Percentiles rank a stretch among this genome's conserved stretches.
Evolutionary conservation across 2,329 filamentous ascomycete species (phyloP).

Genomic region (Paramyrothecium roridum): DNA sequence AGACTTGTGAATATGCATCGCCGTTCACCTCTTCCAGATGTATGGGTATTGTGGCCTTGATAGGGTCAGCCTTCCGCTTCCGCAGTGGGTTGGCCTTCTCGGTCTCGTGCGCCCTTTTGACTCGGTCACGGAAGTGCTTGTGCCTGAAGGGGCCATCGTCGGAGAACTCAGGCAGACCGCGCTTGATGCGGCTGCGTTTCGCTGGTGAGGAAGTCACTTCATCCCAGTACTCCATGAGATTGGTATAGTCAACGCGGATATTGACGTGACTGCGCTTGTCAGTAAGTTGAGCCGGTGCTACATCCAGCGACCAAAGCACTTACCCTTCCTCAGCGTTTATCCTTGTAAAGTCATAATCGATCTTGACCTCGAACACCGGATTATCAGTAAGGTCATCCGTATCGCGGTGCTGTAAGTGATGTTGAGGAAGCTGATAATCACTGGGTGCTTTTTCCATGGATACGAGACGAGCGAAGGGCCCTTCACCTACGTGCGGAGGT

Average conservation of each 20-base stretch:
- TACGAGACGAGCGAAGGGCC: conserved; percentile 19
- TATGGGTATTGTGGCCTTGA: no score
- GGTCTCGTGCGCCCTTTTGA: no score
- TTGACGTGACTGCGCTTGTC: conserved; percentile 18
- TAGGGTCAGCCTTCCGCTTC: no score
- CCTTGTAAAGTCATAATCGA: conserved; percentile 26
- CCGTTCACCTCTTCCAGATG: no score
- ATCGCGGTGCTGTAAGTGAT: neutral
- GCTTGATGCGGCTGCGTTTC: neutral
- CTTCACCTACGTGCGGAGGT: conserved; percentile 18
- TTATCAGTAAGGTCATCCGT: conserved; percentile 1
- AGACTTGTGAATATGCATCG: no score
- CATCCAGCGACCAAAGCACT: no score
- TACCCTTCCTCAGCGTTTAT: no score
- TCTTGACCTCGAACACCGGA: conserved; percentile 21
- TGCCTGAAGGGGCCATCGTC: neutral
- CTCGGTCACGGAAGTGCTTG: no score
- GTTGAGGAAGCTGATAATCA: conserved; percentile 5
- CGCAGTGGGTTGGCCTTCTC: no score
- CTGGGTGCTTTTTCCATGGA: conserved; percentile 9
- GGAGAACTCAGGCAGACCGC: neutral
- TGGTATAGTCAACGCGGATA: conserved; percentile 30
- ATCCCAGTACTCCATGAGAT: conserved; percentile 27
- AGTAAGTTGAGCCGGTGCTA: conserved; percentile 8
- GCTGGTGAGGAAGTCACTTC: conserved; percentile 10